Evolutionary conservation across 2,329 filamentous ascomycete species (phyloP), one percentile per base, ranked within the genome.

Genomic region (Clarireedia hainanense): DNA sequence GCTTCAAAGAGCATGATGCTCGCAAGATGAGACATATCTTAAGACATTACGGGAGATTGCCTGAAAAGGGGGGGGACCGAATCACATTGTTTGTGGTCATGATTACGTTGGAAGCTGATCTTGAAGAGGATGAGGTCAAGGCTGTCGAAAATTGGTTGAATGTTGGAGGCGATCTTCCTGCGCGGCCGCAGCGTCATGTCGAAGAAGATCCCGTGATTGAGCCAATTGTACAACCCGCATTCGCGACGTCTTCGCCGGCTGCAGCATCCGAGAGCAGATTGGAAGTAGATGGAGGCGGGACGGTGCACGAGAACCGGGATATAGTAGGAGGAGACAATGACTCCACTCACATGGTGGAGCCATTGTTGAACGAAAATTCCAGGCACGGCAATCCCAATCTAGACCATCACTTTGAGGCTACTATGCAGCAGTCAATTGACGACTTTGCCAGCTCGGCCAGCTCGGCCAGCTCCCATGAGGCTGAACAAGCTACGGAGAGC

Each of bases 21-120:
- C 40, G 60, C 5, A 54, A 55, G 2, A 65, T 65, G 58, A 57
- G 61, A 37, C 57, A 63, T 52, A 49, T 64, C n/a, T 43, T 65
- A 6, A 56, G 59, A 14, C 27, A 55, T 7, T 62, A 63, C 34
- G 34, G 45, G 2, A 10, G 39, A 9, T 46, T 64, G 3, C 62
- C 63, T 5, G 42, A 30, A 0, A 57, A 52, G 2, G 53, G 55
- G 6, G 39, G 47, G 5, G 51, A 58, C 46, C 55, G 61, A 23
- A 20, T 47, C 20, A 48, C 52, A 9, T 43, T 65, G 0, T 65
- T 58, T 26, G 30, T 57, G 12, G 51, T 45, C 1, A 42, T 64
- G 1, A 46, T 59, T 15, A 24, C 27, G 9, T 47, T 65, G 0
- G 57, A 61, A 4, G 59, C 54, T 12, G 52, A 54, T 0, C 57